Base-by-base conservation (phyloP, 345 rosid genomes). In the Eutrema japonicum region DNA sequence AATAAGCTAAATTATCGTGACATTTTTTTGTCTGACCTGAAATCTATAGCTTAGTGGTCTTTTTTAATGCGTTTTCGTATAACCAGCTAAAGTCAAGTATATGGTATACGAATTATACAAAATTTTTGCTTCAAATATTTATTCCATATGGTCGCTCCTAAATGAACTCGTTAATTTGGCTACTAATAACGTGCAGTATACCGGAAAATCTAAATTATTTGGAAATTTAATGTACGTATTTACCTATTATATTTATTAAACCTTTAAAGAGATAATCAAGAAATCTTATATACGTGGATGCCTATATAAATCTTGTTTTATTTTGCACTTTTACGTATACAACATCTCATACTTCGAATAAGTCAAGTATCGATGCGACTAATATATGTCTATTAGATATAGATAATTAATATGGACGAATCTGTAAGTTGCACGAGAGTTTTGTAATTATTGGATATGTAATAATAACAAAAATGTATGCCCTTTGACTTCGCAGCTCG, bases 401-500 rank as follows among this genome's bases (percentile, higher is more conserved):
- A 45, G 32, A 65, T 38, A 35, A 61, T 46, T 22, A 50, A 54
- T 45, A 53, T 53, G 27, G 51, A 68, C 65, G 64, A 75, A 75
- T 52, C 36, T 68, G 43, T 52, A 62, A 76, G 70, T 59, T 76
- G 65, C 79, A 76, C 71, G 71, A 64, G 79, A 70, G 32, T 76
- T 76, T 76, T 76, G 79, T 76, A 70, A 46, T 76, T 76, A 63
- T 70, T 76, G 60, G 60, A 63, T 38, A 29, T 45, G 69, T 27
- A 69, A 68, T 61, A 53, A 62, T 37, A 69, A 70, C 51, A 68
- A 68, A 60, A 43, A 35, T 37, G 43, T 54, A 30, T 70, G 46
- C 47, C 42, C 79, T 70, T 76, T 76, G 79, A 76, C 79, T 76
- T 76, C 66, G 55, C 75, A 70, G 79, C 70, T 54, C 71, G 32